Evolutionary conservation across 768 basidiomycete genomes (phyloP).

Genomic region (Suillus ampliporus): DNA sequence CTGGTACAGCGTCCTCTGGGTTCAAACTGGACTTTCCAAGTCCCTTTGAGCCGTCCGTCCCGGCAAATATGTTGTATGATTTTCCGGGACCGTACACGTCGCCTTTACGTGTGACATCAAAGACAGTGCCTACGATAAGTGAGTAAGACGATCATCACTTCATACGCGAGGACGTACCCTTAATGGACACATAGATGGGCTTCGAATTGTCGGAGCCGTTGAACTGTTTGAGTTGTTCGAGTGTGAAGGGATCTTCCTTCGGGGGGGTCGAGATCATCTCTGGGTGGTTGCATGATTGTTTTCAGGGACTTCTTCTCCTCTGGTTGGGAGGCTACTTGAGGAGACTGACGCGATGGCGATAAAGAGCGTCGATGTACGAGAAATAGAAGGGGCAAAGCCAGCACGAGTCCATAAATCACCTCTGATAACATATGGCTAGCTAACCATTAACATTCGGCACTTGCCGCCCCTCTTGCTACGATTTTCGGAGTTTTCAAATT

Average conservation of each 20-base stretch:
- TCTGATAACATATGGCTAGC: conserved; percentile 24
- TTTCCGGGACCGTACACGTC: conserved; percentile 89
- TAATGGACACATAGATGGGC: conserved; percentile 93
- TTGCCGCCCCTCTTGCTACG: conserved; percentile 11
- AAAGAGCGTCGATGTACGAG: conserved; percentile 25
- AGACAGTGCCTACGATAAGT: conserved; percentile 70
- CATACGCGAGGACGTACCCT: conserved; percentile 55
- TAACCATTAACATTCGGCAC: conserved; percentile 5
- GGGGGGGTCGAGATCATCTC: conserved; percentile 67
- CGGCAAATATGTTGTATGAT: conserved; percentile 87
- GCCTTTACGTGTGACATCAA: conserved; percentile 84
- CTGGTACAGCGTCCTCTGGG: conserved; percentile 82
- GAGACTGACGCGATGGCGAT: conserved; percentile 13
- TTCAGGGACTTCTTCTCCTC: conserved; percentile 45
- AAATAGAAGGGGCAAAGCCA: conserved; percentile 38
- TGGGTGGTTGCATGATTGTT: conserved; percentile 75
- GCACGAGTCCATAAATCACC: conserved; percentile 36
- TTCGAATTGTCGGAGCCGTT: conserved; percentile 69
- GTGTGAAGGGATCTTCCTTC: conserved; percentile 79
- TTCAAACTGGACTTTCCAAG: conserved; percentile 91
- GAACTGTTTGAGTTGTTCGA: conserved; percentile 66
- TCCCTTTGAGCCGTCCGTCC: conserved; percentile 90
- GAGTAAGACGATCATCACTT: conserved; percentile 10
- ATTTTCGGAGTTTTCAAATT: conserved; percentile 2
- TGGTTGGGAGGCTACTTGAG: conserved; percentile 20